Conservation (phyloP, 768 basidiomycete genomes). For the Rubroboletus pulcherrimus region DNA sequence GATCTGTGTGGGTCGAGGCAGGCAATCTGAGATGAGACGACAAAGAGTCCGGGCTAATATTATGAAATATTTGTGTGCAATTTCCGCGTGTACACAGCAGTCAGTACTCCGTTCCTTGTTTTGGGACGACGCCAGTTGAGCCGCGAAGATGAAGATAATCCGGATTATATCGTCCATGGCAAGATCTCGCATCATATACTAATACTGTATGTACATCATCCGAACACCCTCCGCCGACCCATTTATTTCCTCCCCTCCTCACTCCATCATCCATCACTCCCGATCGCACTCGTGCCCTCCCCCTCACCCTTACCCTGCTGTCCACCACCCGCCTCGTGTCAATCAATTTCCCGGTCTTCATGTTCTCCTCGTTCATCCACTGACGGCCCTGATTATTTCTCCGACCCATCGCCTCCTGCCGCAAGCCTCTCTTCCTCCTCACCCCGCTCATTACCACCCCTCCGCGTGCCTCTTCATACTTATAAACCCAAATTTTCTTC, state of each 20-base stretch:
- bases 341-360: slow-evolving; percentile 39
- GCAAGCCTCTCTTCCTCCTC: slow-evolving; percentile 31
- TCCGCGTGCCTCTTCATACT: slow-evolving; percentile 41
- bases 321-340: slow-evolving; percentile 47
- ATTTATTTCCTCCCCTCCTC: slow-evolving; percentile 21
- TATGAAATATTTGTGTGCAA: background rate
- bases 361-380: slow-evolving; percentile 44
- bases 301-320: slow-evolving; percentile 36
- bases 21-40: background rate
- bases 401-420: slow-evolving; percentile 38
- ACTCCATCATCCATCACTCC: slow-evolving; percentile 13
- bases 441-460: slow-evolving; percentile 44
- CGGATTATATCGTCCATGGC: slow-evolving; percentile 1
- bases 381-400: slow-evolving; percentile 40
- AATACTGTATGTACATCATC: slow-evolving; percentile 16
- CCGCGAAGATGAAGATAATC: slow-evolving; percentile 24
- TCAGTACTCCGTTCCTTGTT: too few relatives aligned
- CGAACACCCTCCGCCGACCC: slow-evolving; percentile 25
- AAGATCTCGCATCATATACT: slow-evolving; percentile 15
- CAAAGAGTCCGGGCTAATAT: background rate
- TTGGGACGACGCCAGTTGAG: background rate
- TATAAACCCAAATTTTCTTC: slow-evolving; percentile 54
- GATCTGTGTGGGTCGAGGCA: background rate
- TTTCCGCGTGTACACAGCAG: slow-evolving; percentile 25
- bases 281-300: slow-evolving; percentile 31